Evolutionary conservation across 2,329 filamentous ascomycete genomes (phyloP), one percentile per base, ranked within the genome.

Genomic region (Drechslerella coelobrocha): DNA sequence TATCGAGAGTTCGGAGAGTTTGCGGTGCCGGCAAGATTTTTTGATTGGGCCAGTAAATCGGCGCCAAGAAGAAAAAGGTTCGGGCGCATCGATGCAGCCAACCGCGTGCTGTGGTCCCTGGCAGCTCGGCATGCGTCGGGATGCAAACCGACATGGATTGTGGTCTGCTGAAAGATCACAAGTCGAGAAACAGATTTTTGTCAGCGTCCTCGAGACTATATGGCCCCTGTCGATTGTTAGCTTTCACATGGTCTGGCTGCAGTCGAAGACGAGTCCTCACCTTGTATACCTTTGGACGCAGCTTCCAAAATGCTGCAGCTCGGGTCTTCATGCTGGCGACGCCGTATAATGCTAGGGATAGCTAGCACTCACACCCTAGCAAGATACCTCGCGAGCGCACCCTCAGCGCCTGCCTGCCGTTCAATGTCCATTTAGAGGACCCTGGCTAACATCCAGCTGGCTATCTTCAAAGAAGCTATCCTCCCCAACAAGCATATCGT

Each of bases 401-500:
- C 29, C 29, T n/a, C n/a, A n/a, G n/a, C n/a, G n/a, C n/a, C n/a
- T n/a, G n/a, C n/a, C n/a, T n/a, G n/a, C n/a, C n/a, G n/a, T n/a
- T n/a, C 34, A 37, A 37, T n/a, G 34, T 8, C 21, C 41, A 21
- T 31, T 23, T 27, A 17, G 27, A 14, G 21, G 24, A 48, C 2
- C 17, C 37, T 37, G 41, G 37, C 10, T 9, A 19, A 39, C 7
- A 54, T 26, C 53, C 31, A 51, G 17, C 57, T 52, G 8, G n/a
- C 57, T 47, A 12, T 48, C 43, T 5, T 37, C 59, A 2, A 61
- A 9, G n/a, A 61, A 26, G 24, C 59, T 63, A 2, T 62, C 53
- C 3, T 60, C 57, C 19, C 52, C 66, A 3, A 63, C 27, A n/a
- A 63, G 52, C 9, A 41, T 59, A 41, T 59, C 65, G 17, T 63